Percentiles rank a stretch among this genome's conserved stretches.
Evolutionary conservation across 257 asterid species (phyloP).

Genomic region (Solanum appendiculatum): DNA sequence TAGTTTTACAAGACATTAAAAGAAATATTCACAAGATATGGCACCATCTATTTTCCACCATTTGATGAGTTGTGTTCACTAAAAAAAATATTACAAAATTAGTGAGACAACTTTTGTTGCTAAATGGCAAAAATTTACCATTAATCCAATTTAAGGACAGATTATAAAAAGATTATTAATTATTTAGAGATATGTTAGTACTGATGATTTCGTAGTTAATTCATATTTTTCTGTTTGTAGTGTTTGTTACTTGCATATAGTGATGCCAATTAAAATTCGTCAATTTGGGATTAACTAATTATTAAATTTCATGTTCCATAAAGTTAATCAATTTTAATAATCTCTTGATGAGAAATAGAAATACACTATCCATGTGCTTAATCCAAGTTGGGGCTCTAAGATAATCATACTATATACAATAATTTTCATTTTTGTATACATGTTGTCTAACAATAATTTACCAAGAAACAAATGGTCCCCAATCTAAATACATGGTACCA

Average conservation of each 20-base stretch:
- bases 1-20: background rate
- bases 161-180: too few relatives aligned
- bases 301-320: background rate
- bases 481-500: background rate
- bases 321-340: background rate
- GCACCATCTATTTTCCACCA: background rate
- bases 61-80: background rate
- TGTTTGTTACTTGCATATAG: background rate
- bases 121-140: too few relatives aligned
- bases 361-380: background rate
- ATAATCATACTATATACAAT: background rate
- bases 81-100: too few relatives aligned
- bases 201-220: background rate
- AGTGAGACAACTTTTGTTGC: background rate
- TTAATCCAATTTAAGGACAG: too few relatives aligned
- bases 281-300: background rate
- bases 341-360: background rate
- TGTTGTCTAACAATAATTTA: background rate
- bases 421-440: background rate
- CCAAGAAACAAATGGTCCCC: conserved; percentile 21
- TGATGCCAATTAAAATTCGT: background rate
- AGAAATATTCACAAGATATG: too few relatives aligned
- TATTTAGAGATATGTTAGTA: too few relatives aligned
- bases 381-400: background rate
- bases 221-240: background rate